phyloP scores from a whole-genome alignment of 2,329 filamentous ascomycete species.

The Xylariaceae sp. region DNA sequence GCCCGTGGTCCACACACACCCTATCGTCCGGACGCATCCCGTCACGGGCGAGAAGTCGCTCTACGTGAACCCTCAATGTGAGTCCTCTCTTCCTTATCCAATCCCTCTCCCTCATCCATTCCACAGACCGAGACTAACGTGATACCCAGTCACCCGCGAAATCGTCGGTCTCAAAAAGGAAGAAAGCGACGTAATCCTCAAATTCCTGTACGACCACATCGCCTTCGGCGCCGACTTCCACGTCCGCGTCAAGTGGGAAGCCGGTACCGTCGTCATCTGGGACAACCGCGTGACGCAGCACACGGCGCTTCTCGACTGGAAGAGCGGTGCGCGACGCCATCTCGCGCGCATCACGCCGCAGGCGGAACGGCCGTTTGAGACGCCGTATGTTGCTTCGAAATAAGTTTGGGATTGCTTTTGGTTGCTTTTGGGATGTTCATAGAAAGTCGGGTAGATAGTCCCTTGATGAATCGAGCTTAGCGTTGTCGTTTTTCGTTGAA shows the following conservation, averaged over 20 bases:
- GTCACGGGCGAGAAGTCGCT: conserved; percentile 78
- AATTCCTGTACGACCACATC: conserved; percentile 73
- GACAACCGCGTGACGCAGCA: conserved; percentile 78
- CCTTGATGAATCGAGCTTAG: conserved; percentile 11
- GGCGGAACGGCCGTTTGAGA: conserved; percentile 73
- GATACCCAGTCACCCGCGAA: conserved; percentile 60
- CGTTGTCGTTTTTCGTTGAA: conserved; percentile 9
- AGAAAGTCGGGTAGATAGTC: conserved; percentile 28
- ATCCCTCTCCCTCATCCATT: conserved; percentile 10
- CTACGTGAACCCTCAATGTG: conserved; percentile 78
- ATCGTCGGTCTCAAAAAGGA: conserved; percentile 84
- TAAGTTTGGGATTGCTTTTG: too few relatives aligned
- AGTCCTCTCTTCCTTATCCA: too few relatives aligned
- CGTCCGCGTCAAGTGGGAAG: conserved; percentile 68
- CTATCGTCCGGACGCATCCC: conserved; percentile 75
- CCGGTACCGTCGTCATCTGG: conserved; percentile 79
- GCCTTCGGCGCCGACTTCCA: conserved; percentile 69
- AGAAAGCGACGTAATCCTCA: conserved; percentile 71
- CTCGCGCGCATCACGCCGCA: conserved; percentile 78
- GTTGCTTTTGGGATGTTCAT: conserved; percentile 8
- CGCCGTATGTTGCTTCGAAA: conserved; percentile 35
- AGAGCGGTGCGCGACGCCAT: conserved; percentile 70
- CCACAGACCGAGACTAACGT: neutral
- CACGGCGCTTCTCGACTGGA: conserved; percentile 77
- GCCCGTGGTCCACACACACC: conserved; percentile 68